phyloP scores from a whole-genome alignment of 2,329 filamentous ascomycete genomes.

The Neopestalotiopsis sp. region DNA sequence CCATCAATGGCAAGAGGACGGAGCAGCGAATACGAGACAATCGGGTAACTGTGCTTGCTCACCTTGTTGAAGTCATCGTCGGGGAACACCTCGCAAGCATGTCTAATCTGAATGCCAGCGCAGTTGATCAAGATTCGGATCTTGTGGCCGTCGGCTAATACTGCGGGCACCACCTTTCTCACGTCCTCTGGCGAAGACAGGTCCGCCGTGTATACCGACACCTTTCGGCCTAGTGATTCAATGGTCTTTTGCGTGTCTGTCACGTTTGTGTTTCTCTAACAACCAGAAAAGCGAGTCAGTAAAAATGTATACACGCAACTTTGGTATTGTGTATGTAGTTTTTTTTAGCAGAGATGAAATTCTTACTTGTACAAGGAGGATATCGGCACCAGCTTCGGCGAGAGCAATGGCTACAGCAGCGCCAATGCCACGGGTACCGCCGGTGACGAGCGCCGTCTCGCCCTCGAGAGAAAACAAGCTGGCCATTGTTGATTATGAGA shows the following conservation, averaged over 20 bases:
- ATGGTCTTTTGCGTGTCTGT: constrained; percentile 17
- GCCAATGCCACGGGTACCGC: constrained; percentile 63
- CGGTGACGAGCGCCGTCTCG: constrained; percentile 62
- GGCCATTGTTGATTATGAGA: constrained; percentile 1
- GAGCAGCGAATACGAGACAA: constrained; percentile 45
- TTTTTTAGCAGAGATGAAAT: not conserved
- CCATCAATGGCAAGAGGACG: not conserved
- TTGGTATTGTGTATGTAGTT: not conserved
- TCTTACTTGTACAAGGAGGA: constrained; percentile 54
- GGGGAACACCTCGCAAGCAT: constrained; percentile 15
- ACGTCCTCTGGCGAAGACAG: constrained; percentile 35
- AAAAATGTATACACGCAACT: not conserved
- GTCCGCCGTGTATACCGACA: constrained; percentile 13
- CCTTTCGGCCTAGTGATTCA: constrained; percentile 15
- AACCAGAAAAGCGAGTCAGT: not conserved
- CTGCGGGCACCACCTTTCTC: constrained; percentile 14
- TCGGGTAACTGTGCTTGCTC: constrained; percentile 55
- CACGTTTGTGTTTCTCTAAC: constrained; percentile 10
- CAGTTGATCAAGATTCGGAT: constrained; percentile 85
- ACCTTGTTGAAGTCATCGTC: constrained; percentile 18
- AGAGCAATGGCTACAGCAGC: constrained; percentile 61
- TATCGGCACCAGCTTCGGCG: constrained; percentile 63
- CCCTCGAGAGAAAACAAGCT: constrained; percentile 58
- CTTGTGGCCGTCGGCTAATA: constrained; percentile 43
- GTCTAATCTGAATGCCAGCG: constrained; percentile 77